phyloP scores from a whole-genome alignment of 176 grass and related monocot genomes.

The Musa troglodytarum region DNA sequence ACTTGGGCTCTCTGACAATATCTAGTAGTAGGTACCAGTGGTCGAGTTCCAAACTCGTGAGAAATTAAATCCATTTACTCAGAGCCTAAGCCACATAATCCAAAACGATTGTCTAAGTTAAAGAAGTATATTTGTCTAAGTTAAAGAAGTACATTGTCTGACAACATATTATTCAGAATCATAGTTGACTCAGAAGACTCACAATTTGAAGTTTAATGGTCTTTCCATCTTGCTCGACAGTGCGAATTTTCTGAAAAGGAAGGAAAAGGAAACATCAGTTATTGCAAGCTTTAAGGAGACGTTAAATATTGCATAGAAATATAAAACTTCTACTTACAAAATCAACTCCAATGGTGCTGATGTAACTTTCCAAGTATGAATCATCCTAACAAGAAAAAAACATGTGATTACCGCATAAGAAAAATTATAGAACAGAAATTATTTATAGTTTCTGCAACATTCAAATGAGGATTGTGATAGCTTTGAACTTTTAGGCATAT shows the following conservation, averaged over 20 bases:
- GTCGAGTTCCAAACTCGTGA: no score
- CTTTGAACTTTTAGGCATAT: neutral
- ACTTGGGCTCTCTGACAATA: no score
- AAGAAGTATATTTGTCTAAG: no score
- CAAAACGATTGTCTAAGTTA: no score
- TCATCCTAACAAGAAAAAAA: constrained; percentile 44
- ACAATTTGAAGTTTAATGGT: constrained; percentile 87
- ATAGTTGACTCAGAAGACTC: constrained; percentile 17
- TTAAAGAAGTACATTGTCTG: no score
- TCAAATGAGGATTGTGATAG: neutral
- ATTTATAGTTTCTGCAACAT: neutral
- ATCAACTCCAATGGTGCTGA: constrained; percentile 85
- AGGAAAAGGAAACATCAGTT: constrained; percentile 3
- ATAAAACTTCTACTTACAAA: constrained; percentile 40
- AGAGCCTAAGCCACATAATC: no score
- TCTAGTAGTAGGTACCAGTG: no score
- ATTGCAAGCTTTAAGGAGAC: neutral
- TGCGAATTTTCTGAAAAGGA: constrained; percentile 58
- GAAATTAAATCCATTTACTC: no score
- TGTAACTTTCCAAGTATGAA: constrained; percentile 81
- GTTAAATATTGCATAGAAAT: constrained; percentile 3
- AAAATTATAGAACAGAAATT: neutral
- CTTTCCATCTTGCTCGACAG: constrained; percentile 74
- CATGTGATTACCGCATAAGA: constrained; percentile 4
- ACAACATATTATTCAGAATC: neutral